Conservation (phyloP, 2,329 filamentous ascomycete genomes). For the Apiospora phragmitis region DNA sequence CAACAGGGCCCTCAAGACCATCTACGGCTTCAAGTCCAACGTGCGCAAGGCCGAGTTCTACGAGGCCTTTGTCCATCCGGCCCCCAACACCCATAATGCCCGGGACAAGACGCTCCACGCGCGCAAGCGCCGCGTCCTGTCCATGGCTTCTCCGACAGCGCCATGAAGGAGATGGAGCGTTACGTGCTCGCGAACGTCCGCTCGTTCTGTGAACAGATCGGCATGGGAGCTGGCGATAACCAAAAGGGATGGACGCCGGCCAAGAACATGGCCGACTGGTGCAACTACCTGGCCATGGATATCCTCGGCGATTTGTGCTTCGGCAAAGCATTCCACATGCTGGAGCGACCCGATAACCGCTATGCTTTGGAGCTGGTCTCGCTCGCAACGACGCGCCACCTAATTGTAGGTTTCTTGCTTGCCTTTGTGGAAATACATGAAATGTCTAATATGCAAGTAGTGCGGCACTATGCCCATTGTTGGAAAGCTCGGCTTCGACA, state of each 20-base stretch:
- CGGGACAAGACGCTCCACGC: conserved; percentile 70
- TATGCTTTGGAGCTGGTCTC: conserved; percentile 69
- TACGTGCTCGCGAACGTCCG: conserved; percentile 66
- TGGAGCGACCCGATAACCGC: conserved; percentile 59
- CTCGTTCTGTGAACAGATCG: conserved; percentile 64
- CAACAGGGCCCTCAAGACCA: conserved; percentile 64
- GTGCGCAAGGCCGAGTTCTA: conserved; percentile 72
- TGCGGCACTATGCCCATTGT: conserved; percentile 73
- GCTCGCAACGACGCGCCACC: conserved; percentile 66
- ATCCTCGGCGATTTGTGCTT: conserved; percentile 62
- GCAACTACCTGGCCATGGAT: conserved; percentile 63
- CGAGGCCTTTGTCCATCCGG: conserved; percentile 69
- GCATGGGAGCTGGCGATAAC: conserved; percentile 39
- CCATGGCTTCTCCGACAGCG: conserved; percentile 69
- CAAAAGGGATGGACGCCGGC: conserved; percentile 57
- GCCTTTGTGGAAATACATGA: background rate
- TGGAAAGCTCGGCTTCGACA: conserved; percentile 65
- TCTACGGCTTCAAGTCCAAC: conserved; percentile 64
- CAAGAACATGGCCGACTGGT: conserved; percentile 65
- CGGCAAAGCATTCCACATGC: conserved; percentile 63
- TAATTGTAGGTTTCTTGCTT: conserved; percentile 55
- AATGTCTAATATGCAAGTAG: conserved; percentile 34
- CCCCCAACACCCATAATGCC: conserved; percentile 71
- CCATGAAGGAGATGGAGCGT: conserved; percentile 67
- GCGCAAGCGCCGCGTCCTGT: conserved; percentile 69